Evolutionary conservation across 441 rosid genomes (phyloP).

Genomic region (Adansonia grandidieri): DNA sequence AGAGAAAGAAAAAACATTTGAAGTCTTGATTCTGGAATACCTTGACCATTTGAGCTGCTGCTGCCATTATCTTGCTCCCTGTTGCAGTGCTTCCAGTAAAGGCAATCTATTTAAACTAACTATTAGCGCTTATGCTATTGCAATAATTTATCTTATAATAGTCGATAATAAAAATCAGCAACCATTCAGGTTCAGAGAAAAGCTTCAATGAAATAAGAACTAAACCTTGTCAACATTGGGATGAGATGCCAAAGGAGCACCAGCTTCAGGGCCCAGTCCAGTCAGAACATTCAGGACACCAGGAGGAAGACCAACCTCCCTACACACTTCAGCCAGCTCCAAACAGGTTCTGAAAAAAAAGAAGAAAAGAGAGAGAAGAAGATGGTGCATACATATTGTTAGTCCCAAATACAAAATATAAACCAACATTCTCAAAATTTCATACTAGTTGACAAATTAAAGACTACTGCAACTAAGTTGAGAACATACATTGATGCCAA

Average conservation of each 20-base stretch:
- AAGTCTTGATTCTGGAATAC: conserved; percentile 39
- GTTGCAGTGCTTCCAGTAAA: conserved; percentile 96
- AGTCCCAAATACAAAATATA: neutral
- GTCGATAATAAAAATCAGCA: neutral
- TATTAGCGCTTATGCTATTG: conserved; percentile 25
- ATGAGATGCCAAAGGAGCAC: conserved; percentile 94
- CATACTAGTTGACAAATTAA: conserved; percentile 19
- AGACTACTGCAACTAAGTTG: conserved; percentile 24
- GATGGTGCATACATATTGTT: conserved; percentile 6
- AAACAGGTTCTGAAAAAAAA: conserved; percentile 76
- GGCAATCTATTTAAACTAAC: conserved; percentile 61
- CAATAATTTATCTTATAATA: neutral
- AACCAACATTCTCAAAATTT: neutral
- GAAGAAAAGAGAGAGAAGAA: neutral
- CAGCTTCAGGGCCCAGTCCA: conserved; percentile 97
- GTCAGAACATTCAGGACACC: conserved; percentile 93
- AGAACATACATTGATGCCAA: conserved; percentile 77
- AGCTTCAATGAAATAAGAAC: conserved; percentile 17
- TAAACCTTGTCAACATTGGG: conserved; percentile 90
- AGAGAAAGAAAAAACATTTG: conserved; percentile 22
- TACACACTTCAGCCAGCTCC: conserved; percentile 93
- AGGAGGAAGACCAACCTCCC: conserved; percentile 91
- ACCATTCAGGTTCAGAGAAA: conserved; percentile 28
- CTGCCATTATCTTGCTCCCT: conserved; percentile 81
- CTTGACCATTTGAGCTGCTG: conserved; percentile 87